These are phyloP conservation scores for Zychaea mexicana DNA, from an alignment of 371 early-diverging fungal species.

Conservation along the genomic window DNA sequence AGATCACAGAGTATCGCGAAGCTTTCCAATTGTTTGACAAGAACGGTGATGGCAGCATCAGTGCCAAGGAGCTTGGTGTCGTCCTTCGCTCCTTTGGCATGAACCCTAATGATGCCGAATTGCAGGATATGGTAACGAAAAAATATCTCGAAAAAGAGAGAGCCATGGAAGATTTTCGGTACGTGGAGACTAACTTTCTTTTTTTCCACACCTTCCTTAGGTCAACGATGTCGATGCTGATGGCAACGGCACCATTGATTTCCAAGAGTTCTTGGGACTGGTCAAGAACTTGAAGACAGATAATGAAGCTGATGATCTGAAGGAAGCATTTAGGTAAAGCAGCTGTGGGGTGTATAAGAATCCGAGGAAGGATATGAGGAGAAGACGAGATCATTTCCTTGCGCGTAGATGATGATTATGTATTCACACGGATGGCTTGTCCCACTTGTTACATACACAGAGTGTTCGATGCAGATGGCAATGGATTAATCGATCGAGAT, in stretches of 20 bases:
- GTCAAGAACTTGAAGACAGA: slow-evolving; percentile 67
- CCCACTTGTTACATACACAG: slow-evolving; percentile 28
- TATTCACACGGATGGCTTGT: no score
- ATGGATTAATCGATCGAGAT: slow-evolving; percentile 73
- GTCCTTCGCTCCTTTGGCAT: slow-evolving; percentile 52
- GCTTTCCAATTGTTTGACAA: slow-evolving; percentile 53
- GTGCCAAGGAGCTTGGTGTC: slow-evolving; percentile 41
- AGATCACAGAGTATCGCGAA: slow-evolving; percentile 48
- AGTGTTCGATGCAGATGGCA: slow-evolving; percentile 74
- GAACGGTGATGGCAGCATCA: slow-evolving; percentile 49
- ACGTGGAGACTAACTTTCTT: neutral
- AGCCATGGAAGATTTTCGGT: neutral
- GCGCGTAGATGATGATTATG: no score
- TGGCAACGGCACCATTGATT: slow-evolving; percentile 92
- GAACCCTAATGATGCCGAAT: slow-evolving; percentile 78
- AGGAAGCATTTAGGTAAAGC: slow-evolving; percentile 46
- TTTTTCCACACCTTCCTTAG: slow-evolving; percentile 20
- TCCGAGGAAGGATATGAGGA: neutral
- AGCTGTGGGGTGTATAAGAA: neutral
- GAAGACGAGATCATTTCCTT: neutral
- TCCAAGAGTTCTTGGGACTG: slow-evolving; percentile 88
- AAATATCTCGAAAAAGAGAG: neutral
- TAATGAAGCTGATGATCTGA: slow-evolving; percentile 39
- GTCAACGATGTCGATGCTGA: slow-evolving; percentile 92
- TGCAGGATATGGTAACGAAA: slow-evolving; percentile 66